A percentile compares a stretch with the other conserved stretches of the same genome.
phyloP scores from a whole-genome alignment of 768 basidiomycete genomes.

The Heimioporus sp. region DNA sequence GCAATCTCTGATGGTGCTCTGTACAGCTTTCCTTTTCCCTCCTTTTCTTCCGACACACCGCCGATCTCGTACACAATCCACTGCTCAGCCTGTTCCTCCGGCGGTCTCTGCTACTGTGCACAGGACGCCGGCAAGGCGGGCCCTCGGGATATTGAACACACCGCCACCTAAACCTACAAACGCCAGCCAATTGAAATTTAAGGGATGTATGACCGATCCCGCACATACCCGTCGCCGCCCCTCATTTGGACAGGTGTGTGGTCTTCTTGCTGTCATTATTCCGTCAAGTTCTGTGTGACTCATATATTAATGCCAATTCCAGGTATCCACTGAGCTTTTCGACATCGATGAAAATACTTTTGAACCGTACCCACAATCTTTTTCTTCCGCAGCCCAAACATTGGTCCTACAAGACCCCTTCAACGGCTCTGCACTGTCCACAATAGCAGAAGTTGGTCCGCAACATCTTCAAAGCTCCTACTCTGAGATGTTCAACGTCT shows the following conservation, averaged over 20 bases:
- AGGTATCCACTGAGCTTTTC: constrained; percentile 57
- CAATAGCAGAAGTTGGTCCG: constrained; percentile 28
- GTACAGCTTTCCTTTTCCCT: constrained; percentile 53
- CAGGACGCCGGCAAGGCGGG: constrained; percentile 34
- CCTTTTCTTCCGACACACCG: constrained; percentile 55
- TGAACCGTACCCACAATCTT: constrained; percentile 45
- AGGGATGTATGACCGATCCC: constrained; percentile 74
- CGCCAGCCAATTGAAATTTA: constrained; percentile 54
- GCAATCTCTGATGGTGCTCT: constrained; percentile 15
- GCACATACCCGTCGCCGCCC: constrained; percentile 46
- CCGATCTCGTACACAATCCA: constrained; percentile 61
- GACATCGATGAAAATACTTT: constrained; percentile 75
- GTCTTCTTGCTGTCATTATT: constrained; percentile 4
- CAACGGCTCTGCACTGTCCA: constrained; percentile 32
- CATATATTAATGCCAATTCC: constrained; percentile 17
- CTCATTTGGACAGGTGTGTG: constrained; percentile 38
- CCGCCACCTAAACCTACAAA: constrained; percentile 67
- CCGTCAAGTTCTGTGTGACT: constrained; percentile 15
- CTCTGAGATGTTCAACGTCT: constrained; percentile 23
- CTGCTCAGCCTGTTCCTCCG: constrained; percentile 35
- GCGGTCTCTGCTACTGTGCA: constrained; percentile 25
- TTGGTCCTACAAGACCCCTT: constrained; percentile 45
- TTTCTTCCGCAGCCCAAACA: constrained; percentile 32
- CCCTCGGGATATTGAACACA: constrained; percentile 44
- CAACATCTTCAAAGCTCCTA: constrained; percentile 20